These are phyloP conservation scores for Epichloe gansuensis DNA, from an alignment of 2,329 filamentous ascomycete genomes.

Conservation along the genomic window DNA sequence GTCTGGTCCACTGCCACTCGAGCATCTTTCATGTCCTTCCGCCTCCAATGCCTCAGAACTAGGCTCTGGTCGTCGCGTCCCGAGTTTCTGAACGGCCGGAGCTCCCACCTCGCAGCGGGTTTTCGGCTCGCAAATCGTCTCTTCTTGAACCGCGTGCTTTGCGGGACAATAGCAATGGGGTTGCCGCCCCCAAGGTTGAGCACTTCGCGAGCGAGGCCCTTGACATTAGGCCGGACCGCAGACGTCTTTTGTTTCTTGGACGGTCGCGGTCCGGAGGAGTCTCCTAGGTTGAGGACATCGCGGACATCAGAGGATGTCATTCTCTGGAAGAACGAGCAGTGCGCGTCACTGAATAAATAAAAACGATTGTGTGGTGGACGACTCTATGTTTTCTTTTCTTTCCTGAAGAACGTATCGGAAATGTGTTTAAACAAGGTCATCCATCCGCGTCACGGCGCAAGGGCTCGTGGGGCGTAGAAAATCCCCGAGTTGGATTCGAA, in stretches of 20 bases:
- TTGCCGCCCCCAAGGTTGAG: constrained; percentile 55
- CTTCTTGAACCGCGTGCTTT: constrained; percentile 48
- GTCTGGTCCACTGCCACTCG: constrained; percentile 8
- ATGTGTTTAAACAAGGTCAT: not conserved
- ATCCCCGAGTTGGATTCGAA: not conserved
- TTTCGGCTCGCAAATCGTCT: constrained; percentile 41
- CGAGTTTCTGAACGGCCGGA: constrained; percentile 62
- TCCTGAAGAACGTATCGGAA: not conserved
- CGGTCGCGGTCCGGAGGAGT: constrained; percentile 39
- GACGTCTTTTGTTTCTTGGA: constrained; percentile 64
- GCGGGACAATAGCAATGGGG: constrained; percentile 54
- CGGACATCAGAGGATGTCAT: constrained; percentile 74
- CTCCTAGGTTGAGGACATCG: constrained; percentile 75
- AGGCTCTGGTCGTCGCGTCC: constrained; percentile 58
- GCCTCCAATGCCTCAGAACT: constrained; percentile 68
- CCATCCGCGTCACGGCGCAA: not conserved
- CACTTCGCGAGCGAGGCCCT: constrained; percentile 53
- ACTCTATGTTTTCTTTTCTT: not conserved
- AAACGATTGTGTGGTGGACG: too few relatives aligned
- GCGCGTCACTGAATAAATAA: too few relatives aligned
- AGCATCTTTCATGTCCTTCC: constrained; percentile 36
- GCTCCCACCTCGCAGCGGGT: constrained; percentile 50
- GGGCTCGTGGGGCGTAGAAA: not conserved
- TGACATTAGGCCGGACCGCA: constrained; percentile 46
- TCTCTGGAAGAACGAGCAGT: constrained; percentile 11